phyloP scores from a whole-genome alignment of 2,329 filamentous ascomycete genomes.

The Xylaria hypoxylon region DNA sequence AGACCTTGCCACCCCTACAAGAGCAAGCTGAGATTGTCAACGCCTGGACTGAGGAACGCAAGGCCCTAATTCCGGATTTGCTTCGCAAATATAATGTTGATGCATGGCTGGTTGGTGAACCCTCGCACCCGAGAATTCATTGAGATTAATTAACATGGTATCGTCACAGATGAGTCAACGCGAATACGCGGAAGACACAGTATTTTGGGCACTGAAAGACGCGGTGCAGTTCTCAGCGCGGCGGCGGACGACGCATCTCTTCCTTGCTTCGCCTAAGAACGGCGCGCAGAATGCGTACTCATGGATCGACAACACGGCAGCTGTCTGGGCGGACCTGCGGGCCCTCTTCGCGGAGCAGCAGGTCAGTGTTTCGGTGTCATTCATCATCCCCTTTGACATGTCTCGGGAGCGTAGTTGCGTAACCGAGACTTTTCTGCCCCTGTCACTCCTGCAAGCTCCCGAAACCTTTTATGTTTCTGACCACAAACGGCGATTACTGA shows the following conservation, averaged over 20 bases:
- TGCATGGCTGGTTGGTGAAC: constrained; percentile 59
- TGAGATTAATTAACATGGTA: constrained; percentile 5
- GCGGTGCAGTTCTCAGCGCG: constrained; percentile 61
- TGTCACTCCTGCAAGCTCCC: background rate
- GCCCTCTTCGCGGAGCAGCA: constrained; percentile 53
- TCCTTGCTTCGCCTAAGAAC: constrained; percentile 56
- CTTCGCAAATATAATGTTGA: constrained; percentile 60
- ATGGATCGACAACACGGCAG: constrained; percentile 62
- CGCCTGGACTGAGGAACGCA: constrained; percentile 58
- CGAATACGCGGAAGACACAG: constrained; percentile 64
- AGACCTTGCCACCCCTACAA: constrained; percentile 56
- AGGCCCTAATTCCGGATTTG: constrained; percentile 55
- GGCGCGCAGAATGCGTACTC: constrained; percentile 50
- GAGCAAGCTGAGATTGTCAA: constrained; percentile 59
- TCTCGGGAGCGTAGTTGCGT: background rate
- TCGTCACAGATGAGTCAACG: constrained; percentile 59
- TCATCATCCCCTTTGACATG: background rate
- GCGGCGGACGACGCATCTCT: constrained; percentile 62
- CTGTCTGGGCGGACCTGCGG: constrained; percentile 56
- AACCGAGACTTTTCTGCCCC: background rate
- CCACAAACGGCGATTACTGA: background rate
- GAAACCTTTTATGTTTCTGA: background rate
- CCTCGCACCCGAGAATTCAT: background rate
- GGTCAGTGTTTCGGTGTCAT: background rate
- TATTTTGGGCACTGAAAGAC: constrained; percentile 63